phyloP scores from a whole-genome alignment of 1,284 basidiomycete species.

The Ganoderma lingzhi region DNA sequence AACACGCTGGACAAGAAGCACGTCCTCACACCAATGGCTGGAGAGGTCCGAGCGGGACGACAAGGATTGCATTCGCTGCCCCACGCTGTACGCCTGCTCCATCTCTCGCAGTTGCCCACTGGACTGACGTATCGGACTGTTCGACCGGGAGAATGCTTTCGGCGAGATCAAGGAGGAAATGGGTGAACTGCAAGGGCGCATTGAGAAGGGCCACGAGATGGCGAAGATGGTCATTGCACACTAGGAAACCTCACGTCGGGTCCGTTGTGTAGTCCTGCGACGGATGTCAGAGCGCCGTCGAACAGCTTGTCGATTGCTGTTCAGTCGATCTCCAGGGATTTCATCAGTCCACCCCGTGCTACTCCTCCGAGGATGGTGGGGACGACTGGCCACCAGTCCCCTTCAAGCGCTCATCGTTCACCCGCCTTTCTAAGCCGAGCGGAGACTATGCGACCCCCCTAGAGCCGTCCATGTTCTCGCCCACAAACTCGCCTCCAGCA shows the following conservation, averaged over 20 bases:
- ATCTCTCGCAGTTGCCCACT: too few relatives aligned
- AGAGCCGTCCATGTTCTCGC: conserved; percentile 58
- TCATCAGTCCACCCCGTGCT: conserved; percentile 46
- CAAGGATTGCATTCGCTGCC: too few relatives aligned
- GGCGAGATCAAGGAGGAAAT: conserved; percentile 69
- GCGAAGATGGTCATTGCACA: conserved; percentile 68
- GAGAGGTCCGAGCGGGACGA: too few relatives aligned
- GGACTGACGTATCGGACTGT: too few relatives aligned
- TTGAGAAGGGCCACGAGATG: conserved; percentile 79
- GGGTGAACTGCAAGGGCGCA: conserved; percentile 73
- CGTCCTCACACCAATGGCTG: too few relatives aligned
- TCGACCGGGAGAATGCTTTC: conserved; percentile 45
- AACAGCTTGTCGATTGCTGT: conserved; percentile 42
- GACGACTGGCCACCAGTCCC: conserved; percentile 63
- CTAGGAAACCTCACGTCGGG: conserved; percentile 61
- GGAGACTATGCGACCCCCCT: conserved; percentile 79
- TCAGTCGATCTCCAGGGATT: conserved; percentile 40
- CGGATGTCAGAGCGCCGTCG: conserved; percentile 48
- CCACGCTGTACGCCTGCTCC: too few relatives aligned
- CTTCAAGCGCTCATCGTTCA: conserved; percentile 47
- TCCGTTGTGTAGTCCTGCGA: conserved; percentile 54
- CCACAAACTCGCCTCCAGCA: conserved; percentile 66
- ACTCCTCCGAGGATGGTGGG: conserved; percentile 58
- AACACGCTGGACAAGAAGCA: too few relatives aligned
- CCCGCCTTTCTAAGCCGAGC: conserved; percentile 78